These are phyloP conservation scores for Adenanthera pavonina DNA, from an alignment of 306 rosid species.

Conservation along the genomic window DNA sequence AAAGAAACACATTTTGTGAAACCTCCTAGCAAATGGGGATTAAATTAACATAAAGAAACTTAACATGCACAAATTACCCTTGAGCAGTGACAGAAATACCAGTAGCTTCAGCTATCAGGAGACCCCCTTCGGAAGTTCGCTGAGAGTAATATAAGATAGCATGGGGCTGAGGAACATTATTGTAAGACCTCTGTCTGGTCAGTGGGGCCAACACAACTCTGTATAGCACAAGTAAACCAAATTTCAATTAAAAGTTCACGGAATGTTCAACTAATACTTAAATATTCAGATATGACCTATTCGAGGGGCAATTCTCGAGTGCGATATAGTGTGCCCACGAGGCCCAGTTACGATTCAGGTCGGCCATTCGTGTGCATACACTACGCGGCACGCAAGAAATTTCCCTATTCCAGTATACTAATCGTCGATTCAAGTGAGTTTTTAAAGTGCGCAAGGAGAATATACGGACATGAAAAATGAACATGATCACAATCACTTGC, in stretches of 20 bases:
- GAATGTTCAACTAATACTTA: background rate
- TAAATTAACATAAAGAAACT: background rate
- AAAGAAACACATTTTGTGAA: background rate
- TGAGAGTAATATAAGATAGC: constrained; percentile 69
- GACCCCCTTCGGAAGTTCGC: constrained; percentile 55
- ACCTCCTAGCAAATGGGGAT: background rate
- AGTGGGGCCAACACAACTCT: constrained; percentile 60
- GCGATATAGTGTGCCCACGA: too few relatives aligned
- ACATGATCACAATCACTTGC: background rate
- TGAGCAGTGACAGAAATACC: constrained; percentile 60
- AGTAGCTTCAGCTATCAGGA: constrained; percentile 60
- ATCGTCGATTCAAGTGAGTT: too few relatives aligned
- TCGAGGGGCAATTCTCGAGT: too few relatives aligned
- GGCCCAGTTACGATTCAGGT: too few relatives aligned
- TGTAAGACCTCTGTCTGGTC: constrained; percentile 49
- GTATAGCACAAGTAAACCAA: background rate
- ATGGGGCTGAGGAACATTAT: constrained; percentile 59
- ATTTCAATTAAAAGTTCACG: background rate
- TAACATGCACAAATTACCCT: constrained; percentile 47
- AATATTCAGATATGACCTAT: background rate
- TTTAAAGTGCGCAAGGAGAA: too few relatives aligned
- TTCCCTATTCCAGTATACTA: too few relatives aligned
- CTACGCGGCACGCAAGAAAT: too few relatives aligned
- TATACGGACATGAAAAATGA: too few relatives aligned
- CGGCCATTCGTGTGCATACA: background rate